Evolutionary conservation across 352 stramenopile species (phyloP).

Genomic region (Phytophthora lateralis): DNA sequence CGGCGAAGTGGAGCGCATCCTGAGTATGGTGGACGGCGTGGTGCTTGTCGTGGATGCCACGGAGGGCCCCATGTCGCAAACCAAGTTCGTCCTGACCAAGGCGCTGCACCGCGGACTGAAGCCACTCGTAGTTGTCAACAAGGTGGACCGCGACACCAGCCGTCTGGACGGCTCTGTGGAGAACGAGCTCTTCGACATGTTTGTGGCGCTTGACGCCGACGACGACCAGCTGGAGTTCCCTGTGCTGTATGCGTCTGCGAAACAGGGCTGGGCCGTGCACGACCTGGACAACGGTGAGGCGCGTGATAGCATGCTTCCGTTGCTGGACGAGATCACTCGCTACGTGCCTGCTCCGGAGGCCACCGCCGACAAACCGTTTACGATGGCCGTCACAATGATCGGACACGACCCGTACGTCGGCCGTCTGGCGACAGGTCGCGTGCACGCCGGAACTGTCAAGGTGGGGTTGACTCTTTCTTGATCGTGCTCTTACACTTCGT

Average conservation of each 20-base stretch:
- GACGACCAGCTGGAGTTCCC: slow-evolving; percentile 98
- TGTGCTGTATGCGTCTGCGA: slow-evolving; percentile 95
- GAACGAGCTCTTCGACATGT: slow-evolving; percentile 98
- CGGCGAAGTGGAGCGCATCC: slow-evolving; percentile 97
- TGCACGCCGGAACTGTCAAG: slow-evolving; percentile 93
- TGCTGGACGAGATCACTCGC: slow-evolving; percentile 97
- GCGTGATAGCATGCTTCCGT: slow-evolving; percentile 91
- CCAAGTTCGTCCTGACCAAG: slow-evolving; percentile 98
- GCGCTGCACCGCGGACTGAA: slow-evolving; percentile 93
- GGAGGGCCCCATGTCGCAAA: slow-evolving; percentile 98
- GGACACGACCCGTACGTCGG: slow-evolving; percentile 98
- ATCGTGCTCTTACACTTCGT: neutral
- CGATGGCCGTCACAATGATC: slow-evolving; percentile 97
- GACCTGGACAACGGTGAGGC: slow-evolving; percentile 82
- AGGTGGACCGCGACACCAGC: slow-evolving; percentile 95
- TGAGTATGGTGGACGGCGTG: slow-evolving; percentile 97
- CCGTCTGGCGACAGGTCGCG: slow-evolving; percentile 95
- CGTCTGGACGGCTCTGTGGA: slow-evolving; percentile 94
- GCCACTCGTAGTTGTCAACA: slow-evolving; percentile 98
- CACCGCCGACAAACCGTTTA: slow-evolving; percentile 86
- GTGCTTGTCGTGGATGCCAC: slow-evolving; percentile 97
- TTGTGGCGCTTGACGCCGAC: slow-evolving; percentile 92
- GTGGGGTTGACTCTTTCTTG: slow-evolving; percentile 9
- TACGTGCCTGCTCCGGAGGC: slow-evolving; percentile 91
- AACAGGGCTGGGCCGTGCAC: slow-evolving; percentile 95